Evolutionary conservation across 2,329 filamentous ascomycete genomes (phyloP), one percentile per base, ranked within the genome.

Genomic region (Pezicula radicicola): DNA sequence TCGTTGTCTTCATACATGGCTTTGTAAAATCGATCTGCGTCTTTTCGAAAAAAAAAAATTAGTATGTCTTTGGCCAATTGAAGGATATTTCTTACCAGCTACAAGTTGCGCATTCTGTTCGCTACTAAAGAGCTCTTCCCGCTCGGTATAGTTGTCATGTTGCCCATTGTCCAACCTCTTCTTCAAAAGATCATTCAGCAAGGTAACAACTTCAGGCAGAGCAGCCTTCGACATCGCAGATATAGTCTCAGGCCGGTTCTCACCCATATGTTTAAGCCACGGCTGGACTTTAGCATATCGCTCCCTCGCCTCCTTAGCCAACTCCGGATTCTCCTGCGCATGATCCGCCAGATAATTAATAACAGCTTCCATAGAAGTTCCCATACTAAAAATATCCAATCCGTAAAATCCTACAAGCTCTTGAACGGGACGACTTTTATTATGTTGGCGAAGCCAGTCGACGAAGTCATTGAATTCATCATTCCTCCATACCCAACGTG

Each of bases 401-500:
- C 28, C 28, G 7, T 30, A 30, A 30, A 30, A 30, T 30, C 28
- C 28, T 9, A 12, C 28, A 12, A 30, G 28, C 28, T 30, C 28
- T 8, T 30, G 28, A 9, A 30, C 28, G 3, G 28, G 28, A 30
- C 28, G 28, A 12, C 7, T 30, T 12, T 30, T 30, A 30, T 30
- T 30, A 9, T 12, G 7, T 30, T 30, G 28, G 7, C 76, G 70
- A 63, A 80, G 67, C 77, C 77, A 81, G 58, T 79, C 73, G 10
- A 75, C 70, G 45, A 80, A 73, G 2, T 70, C 69, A 50, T 78
- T 74, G 56, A 78, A 72, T 56, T 80, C 78, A 13, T 65, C 63
- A 54, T 80, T 80, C 10, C 77, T 70, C 77, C 77, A 80, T 77
- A 80, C 80, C 77, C 77, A 80, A 3, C 72, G 75, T 13, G 77